Percentiles rank a stretch among this genome's conserved stretches.
Conservation (phyloP, 1,284 basidiomycete species). For the Trichosporon sp. region DNA sequence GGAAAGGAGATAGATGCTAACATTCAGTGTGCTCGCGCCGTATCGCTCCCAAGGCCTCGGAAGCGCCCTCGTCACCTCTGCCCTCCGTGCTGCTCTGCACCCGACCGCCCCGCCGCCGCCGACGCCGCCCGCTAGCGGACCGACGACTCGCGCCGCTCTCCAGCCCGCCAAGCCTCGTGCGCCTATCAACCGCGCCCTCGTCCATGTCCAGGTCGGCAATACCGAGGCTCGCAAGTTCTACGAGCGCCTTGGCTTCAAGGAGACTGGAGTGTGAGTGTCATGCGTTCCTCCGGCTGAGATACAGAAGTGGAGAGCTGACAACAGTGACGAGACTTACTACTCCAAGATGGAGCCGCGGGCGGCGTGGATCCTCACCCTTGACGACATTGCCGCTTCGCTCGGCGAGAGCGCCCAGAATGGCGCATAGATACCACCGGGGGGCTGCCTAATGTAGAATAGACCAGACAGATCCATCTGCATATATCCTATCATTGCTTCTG, state of each 20-base stretch:
- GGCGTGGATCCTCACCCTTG: slow-evolving; percentile 41
- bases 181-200: slow-evolving; percentile 37
- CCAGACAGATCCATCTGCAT: background rate
- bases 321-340: slow-evolving; percentile 42
- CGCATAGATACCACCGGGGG: background rate
- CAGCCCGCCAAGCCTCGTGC: slow-evolving; percentile 30
- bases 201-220: slow-evolving; percentile 45
- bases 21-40: slow-evolving; percentile 40
- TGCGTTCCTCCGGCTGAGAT: background rate
- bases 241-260: slow-evolving; percentile 43
- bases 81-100: slow-evolving; percentile 34
- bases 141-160: slow-evolving; percentile 32
- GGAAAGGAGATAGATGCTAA: background rate
- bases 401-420: slow-evolving; percentile 20
- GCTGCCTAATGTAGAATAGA: slow-evolving; percentile 3
- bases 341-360: slow-evolving; percentile 41
- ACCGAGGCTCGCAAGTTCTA: slow-evolving; percentile 44
- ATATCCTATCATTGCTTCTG: background rate
- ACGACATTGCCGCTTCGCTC: slow-evolving; percentile 34
- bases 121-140: slow-evolving; percentile 30
- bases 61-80: slow-evolving; percentile 36
- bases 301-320: background rate
- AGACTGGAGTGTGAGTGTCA: slow-evolving; percentile 36
- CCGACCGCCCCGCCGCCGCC: slow-evolving; percentile 40
- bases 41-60: slow-evolving; percentile 46